Evolutionary conservation across 805 yeast genomes (phyloP).

Genomic region (Starmerella bombicola): DNA sequence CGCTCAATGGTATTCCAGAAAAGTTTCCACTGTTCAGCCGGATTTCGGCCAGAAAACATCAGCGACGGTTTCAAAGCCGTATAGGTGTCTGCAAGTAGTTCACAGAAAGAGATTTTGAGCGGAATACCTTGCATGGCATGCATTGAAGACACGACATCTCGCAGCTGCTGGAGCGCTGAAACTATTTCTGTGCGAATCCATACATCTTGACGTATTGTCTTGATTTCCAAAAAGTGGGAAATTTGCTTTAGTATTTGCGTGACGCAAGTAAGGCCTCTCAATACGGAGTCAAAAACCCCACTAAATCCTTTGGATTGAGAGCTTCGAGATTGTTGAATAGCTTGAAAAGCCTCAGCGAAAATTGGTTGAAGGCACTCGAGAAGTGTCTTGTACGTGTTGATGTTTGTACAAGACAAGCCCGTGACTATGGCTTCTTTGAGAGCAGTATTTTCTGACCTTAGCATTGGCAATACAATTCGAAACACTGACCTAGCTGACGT

Average conservation of each 20-base stretch:
- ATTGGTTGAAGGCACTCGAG: constrained; percentile 60
- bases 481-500: constrained; percentile 87
- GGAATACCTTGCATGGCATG: constrained; percentile 27
- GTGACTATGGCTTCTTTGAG: constrained; percentile 78
- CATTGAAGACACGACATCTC: constrained; percentile 37
- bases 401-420: constrained; percentile 79
- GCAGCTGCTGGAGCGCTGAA: constrained; percentile 16
- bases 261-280: constrained; percentile 52
- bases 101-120: constrained; percentile 42
- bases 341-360: constrained; percentile 38
- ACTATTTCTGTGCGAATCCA: constrained; percentile 56
- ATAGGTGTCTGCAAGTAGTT: constrained; percentile 64
- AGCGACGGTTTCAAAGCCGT: constrained; percentile 24
- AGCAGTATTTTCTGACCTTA: constrained; percentile 54
- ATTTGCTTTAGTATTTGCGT: constrained; percentile 66
- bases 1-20: constrained; percentile 74
- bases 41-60: constrained; percentile 15
- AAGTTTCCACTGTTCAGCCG: constrained; percentile 32
- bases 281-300: constrained; percentile 5
- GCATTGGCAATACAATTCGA: constrained; percentile 70
- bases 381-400: constrained; percentile 74
- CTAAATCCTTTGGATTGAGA: constrained; percentile 1
- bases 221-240: constrained; percentile 44
- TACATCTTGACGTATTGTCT: constrained; percentile 46
- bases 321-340: constrained; percentile 9